Percentiles rank a stretch among this genome's conserved stretches.
Evolutionary conservation across 2,329 filamentous ascomycete genomes (phyloP).

Genomic region (Talaromyces sp.): DNA sequence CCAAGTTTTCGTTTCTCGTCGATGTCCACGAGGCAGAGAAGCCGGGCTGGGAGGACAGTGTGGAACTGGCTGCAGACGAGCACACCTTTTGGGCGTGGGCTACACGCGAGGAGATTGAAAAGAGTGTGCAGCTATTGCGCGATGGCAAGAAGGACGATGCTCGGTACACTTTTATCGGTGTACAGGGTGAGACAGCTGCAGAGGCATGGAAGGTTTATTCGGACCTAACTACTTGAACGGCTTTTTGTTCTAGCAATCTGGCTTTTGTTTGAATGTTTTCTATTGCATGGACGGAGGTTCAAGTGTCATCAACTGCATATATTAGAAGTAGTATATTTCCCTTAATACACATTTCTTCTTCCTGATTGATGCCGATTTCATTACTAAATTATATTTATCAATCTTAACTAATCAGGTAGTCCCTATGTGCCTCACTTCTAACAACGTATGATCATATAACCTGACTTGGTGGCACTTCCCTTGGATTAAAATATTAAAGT

Average conservation of each 20-base stretch:
- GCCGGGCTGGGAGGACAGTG: slow-evolving; percentile 16
- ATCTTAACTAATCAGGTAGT: too few species aligned
- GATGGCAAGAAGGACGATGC: background rate
- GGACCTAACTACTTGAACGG: background rate
- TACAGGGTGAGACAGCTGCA: slow-evolving; percentile 19
- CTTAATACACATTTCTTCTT: too few species aligned
- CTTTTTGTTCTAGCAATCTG: background rate
- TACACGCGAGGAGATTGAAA: slow-evolving; percentile 28
- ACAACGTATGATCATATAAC: too few species aligned
- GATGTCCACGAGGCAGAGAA: slow-evolving; percentile 24
- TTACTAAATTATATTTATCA: too few species aligned
- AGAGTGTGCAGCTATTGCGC: slow-evolving; percentile 13
- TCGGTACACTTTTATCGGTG: slow-evolving; percentile 18
- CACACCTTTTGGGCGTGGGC: slow-evolving; percentile 36
- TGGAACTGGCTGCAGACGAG: slow-evolving; percentile 29
- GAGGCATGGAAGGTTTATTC: slow-evolving; percentile 7
- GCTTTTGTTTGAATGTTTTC: too few species aligned
- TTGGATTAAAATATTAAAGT: too few species aligned
- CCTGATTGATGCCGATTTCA: too few species aligned
- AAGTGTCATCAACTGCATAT: too few species aligned
- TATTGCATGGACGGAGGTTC: too few species aligned
- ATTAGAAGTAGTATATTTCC: too few species aligned
- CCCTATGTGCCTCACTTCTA: too few species aligned
- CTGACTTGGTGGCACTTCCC: too few species aligned
- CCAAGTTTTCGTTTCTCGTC: slow-evolving; percentile 36